phyloP scores from a whole-genome alignment of 2,329 filamentous ascomycete genomes.

The Trichoderma koningiopsis region DNA sequence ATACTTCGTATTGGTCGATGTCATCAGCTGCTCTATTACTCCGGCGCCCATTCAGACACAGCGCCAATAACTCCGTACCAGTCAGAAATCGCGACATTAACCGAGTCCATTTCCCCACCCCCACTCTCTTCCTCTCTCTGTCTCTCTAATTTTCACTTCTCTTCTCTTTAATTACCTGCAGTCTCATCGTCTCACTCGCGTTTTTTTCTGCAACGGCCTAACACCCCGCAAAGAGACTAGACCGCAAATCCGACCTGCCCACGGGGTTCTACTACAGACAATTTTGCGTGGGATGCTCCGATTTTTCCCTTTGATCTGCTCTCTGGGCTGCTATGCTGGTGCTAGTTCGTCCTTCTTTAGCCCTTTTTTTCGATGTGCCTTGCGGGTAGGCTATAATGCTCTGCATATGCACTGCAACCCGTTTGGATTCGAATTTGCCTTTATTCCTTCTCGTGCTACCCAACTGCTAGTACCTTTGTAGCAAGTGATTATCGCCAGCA shows the following conservation, averaged over 20 bases:
- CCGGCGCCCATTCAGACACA: background rate
- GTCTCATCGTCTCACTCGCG: background rate
- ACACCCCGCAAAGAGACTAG: background rate
- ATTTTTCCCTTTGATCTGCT: background rate
- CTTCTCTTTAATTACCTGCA: background rate
- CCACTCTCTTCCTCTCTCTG: background rate
- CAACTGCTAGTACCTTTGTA: background rate
- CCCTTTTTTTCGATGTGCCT: background rate
- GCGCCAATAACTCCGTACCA: slow-evolving; percentile 11
- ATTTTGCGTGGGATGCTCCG: background rate
- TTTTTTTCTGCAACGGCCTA: slow-evolving; percentile 1
- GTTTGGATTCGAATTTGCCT: background rate
- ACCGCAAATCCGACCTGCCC: background rate
- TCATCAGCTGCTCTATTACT: slow-evolving; percentile 2
- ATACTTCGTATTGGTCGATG: background rate
- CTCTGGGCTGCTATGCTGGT: background rate
- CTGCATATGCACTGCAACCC: background rate
- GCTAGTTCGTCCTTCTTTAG: background rate
- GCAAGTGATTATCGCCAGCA: background rate
- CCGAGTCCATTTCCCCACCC: background rate
- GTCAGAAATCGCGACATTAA: slow-evolving; percentile 3
- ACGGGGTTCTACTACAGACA: background rate
- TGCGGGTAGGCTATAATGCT: background rate
- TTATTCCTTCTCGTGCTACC: background rate
- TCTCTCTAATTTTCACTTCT: background rate